A percentile compares a stretch with the other conserved stretches of the same genome.
phyloP scores from a whole-genome alignment of 257 asterid species.

The Fraxinus cuspidata region DNA sequence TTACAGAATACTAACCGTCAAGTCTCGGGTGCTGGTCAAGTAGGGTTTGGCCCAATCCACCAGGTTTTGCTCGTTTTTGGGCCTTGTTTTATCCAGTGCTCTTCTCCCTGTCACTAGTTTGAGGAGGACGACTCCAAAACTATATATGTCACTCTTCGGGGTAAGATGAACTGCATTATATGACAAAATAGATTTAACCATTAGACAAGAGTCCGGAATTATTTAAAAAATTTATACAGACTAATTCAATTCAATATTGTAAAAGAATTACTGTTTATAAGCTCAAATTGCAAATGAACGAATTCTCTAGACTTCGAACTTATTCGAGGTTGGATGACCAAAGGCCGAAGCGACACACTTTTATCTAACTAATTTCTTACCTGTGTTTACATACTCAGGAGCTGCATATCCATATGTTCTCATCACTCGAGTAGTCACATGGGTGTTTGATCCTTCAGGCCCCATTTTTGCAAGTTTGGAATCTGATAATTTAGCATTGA shows the following conservation, averaged over 20 bases:
- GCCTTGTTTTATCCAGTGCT: constrained; percentile 73
- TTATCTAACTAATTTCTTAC: constrained; percentile 25
- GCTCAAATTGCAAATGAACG: no score
- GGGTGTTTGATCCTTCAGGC: constrained; percentile 92
- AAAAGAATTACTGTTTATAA: no score
- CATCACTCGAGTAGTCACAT: constrained; percentile 90
- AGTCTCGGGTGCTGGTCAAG: constrained; percentile 60
- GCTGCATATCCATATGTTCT: constrained; percentile 96
- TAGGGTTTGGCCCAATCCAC: constrained; percentile 85
- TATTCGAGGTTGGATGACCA: no score
- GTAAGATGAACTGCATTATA: constrained; percentile 76
- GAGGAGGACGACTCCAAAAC: constrained; percentile 82
- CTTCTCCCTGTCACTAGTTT: constrained; percentile 82
- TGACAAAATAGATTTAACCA: neutral
- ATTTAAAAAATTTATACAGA: neutral
- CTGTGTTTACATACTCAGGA: constrained; percentile 89
- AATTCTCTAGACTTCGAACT: no score
- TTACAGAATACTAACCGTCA: constrained; percentile 76
- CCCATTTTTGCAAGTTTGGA: constrained; percentile 94
- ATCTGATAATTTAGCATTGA: constrained; percentile 86
- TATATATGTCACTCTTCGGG: constrained; percentile 80
- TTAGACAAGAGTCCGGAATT: neutral
- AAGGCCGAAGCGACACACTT: no score
- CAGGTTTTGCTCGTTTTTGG: constrained; percentile 65
- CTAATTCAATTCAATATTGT: neutral